These are phyloP conservation scores for Phyllostachys edulis DNA, from an alignment of 176 grass and related monocot species.

Conservation along the genomic window DNA sequence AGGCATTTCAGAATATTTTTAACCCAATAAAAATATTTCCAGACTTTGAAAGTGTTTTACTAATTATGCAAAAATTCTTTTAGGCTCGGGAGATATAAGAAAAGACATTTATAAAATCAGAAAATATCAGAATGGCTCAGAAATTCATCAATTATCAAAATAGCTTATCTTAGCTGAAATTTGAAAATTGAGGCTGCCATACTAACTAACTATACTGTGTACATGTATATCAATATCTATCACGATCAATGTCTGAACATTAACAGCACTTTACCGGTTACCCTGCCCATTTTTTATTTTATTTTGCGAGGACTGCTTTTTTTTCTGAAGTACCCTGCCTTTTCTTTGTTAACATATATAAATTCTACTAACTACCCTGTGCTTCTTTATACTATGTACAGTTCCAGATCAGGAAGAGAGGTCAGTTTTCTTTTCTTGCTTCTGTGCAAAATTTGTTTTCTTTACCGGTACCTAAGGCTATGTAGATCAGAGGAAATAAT, in stretches of 20 bases:
- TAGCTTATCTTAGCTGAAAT: too few species aligned
- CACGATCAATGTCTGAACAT: slow-evolving; percentile 8
- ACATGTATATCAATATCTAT: slow-evolving; percentile 41
- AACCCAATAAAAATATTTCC: too few species aligned
- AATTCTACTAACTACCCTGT: slow-evolving; percentile 45
- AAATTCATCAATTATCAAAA: too few species aligned
- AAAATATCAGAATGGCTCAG: too few species aligned
- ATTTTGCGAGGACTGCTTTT: neutral
- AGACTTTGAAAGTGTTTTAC: too few species aligned
- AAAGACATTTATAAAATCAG: too few species aligned
- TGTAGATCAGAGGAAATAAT: slow-evolving; percentile 16
- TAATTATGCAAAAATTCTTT: too few species aligned
- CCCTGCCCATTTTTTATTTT: neutral
- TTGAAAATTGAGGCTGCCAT: too few species aligned
- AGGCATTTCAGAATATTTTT: too few species aligned
- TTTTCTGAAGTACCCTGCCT: neutral
- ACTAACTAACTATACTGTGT: slow-evolving; percentile 41
- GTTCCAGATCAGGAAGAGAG: slow-evolving; percentile 63
- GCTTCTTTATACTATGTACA: slow-evolving; percentile 90
- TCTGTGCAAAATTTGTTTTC: slow-evolving; percentile 60
- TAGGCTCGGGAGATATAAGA: too few species aligned
- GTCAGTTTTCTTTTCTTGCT: slow-evolving; percentile 50
- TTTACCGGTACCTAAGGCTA: slow-evolving; percentile 46
- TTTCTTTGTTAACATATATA: slow-evolving; percentile 35
- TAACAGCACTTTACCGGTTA: slow-evolving; percentile 9